A percentile compares a stretch with the other conserved stretches of the same genome.
phyloP scores from a whole-genome alignment of 2,329 filamentous ascomycete genomes.

The Microdochium paspali region DNA sequence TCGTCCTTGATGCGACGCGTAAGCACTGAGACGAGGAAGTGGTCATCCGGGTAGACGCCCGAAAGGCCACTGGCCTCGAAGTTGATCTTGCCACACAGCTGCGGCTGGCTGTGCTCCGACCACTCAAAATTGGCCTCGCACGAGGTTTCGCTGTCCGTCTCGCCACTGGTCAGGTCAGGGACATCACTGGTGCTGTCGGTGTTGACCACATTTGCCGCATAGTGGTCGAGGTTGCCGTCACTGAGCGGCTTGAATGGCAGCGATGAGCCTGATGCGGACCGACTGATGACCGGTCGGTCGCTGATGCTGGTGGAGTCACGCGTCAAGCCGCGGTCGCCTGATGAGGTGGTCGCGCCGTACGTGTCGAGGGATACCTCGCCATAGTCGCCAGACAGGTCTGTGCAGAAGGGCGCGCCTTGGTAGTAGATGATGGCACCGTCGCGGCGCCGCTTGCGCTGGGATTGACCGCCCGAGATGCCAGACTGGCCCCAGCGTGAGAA shows the following conservation, averaged over 20 bases:
- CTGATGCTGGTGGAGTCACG: slow-evolving; percentile 3
- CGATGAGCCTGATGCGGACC: slow-evolving; percentile 37
- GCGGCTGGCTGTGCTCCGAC: slow-evolving; percentile 20
- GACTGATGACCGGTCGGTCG: slow-evolving; percentile 14
- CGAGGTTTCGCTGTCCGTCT: slow-evolving; percentile 19
- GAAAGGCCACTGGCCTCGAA: slow-evolving; percentile 51
- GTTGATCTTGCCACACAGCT: slow-evolving; percentile 16
- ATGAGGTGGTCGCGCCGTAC: slow-evolving; percentile 31
- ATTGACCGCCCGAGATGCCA: slow-evolving; percentile 31
- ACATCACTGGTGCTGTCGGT: slow-evolving; percentile 21
- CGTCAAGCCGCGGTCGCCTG: slow-evolving; percentile 21
- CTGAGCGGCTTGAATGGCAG: slow-evolving; percentile 40
- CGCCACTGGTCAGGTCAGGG: slow-evolving; percentile 12
- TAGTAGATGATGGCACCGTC: slow-evolving; percentile 80
- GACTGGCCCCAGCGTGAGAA: slow-evolving; percentile 36
- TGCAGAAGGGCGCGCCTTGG: slow-evolving; percentile 70
- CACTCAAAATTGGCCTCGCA: slow-evolving; percentile 30
- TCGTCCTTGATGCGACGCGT: slow-evolving; percentile 29
- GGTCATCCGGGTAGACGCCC: slow-evolving; percentile 52
- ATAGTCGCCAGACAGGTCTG: slow-evolving; percentile 64
- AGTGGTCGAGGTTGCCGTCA: slow-evolving; percentile 19
- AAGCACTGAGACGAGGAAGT: slow-evolving; percentile 47
- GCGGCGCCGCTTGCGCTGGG: slow-evolving; percentile 41
- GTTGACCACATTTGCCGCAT: slow-evolving; percentile 16
- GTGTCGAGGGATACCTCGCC: slow-evolving; percentile 35